Evolutionary conservation across 441 rosid species (phyloP), one percentile per base, ranked within the genome.

Genomic region (Arabidopsis hybrid): DNA sequence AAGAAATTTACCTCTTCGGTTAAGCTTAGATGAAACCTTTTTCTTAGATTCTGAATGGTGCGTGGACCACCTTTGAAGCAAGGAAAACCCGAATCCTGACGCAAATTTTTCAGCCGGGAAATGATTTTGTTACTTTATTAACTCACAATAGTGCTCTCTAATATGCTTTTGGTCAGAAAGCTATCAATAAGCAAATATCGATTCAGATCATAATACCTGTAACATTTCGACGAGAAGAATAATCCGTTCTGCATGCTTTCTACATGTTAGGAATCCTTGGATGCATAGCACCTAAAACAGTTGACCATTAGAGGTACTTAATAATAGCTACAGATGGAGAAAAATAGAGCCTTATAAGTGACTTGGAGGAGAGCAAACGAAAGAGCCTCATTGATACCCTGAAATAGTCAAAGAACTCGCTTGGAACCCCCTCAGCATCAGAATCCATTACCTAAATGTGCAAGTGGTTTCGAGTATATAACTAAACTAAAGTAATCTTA

Each of bases 191-290:
- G 9, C 9, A 36, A 36, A 17, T 10, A 36, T 36, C 11, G 64
- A 38, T 32, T 38, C 2, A 32, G 26, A 68, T 60, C n/a, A 53
- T 38, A 17, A 73, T 82, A 92, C 99, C 97, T 91, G 98, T 86
- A 95, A 83, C 99, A 95, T 95, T 89, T 95, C 99, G 67, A 90
- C 96, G 21, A 95, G 91, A 64, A 95, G 95, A 79, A 95, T 90
- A 75, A 93, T 80, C 60, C 97, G 92, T 75, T 95, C 99, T 0
- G 98, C 99, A 74, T 95, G 99, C 85, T 95, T 95, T 60, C 99
- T 87, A 66, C 99, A 95, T 10, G 97, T 95, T 71, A 93, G 87
- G 82, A 95, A 95, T 56, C 99, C 99, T 85, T 95, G 99, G 71
- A 95, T 95, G 82, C 99, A 95, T 51, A 95, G 81, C 69, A 95